Conservation (phyloP, 169 alveolate species). For the Toxoplasma gondii region DNA sequence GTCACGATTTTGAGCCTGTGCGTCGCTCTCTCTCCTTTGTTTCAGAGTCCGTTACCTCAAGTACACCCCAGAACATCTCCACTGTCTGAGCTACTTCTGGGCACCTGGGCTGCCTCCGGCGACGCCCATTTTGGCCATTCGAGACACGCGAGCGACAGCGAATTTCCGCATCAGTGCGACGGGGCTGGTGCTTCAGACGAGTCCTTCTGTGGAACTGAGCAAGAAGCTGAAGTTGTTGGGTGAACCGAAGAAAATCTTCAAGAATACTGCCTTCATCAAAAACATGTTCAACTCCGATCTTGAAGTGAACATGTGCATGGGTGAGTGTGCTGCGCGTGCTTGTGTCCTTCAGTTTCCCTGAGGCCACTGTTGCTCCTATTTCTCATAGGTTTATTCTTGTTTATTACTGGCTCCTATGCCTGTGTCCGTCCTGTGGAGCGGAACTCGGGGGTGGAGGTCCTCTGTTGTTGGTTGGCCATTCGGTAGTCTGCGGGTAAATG, state of each 20-base stretch:
- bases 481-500: no score
- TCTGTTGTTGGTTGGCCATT: no score
- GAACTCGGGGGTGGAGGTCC: no score
- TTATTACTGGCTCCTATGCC: no score
- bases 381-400: no score
- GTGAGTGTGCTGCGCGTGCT: background rate
- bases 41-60: constrained; percentile 70
- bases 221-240: constrained; percentile 96
- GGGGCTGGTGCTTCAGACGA: constrained; percentile 95
- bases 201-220: constrained; percentile 85
- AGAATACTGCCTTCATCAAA: constrained; percentile 98
- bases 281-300: constrained; percentile 98
- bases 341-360: no score
- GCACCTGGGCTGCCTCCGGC: constrained; percentile 97
- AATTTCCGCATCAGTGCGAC: constrained; percentile 95
- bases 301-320: constrained; percentile 97
- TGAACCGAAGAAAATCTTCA: constrained; percentile 96
- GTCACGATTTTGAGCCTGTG: background rate
- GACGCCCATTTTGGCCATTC: constrained; percentile 85
- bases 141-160: constrained; percentile 82
- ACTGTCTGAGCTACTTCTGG: constrained; percentile 94
- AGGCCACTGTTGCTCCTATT: no score
- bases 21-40: background rate
- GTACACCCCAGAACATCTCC: constrained; percentile 98
- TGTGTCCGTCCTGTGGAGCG: no score